Percentiles rank a stretch among this genome's conserved stretches.
Conservation (phyloP, 2,329 filamentous ascomycete genomes). For the Endothia cerciana region DNA sequence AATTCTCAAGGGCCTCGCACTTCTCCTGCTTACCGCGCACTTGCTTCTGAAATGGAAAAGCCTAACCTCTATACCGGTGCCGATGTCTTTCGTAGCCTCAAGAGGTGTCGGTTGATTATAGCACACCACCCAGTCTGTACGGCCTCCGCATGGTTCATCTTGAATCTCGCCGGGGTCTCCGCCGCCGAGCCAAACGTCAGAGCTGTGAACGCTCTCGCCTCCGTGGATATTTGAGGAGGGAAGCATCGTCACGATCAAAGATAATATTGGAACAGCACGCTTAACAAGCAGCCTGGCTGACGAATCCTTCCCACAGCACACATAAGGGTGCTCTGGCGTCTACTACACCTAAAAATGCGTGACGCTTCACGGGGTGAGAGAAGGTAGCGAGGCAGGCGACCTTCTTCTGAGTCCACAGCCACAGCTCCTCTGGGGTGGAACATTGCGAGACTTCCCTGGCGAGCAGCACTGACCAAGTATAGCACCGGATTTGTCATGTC, state of each 20-base stretch:
- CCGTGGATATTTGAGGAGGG: background rate
- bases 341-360: no score
- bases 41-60: background rate
- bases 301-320: no score
- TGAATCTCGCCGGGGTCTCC: background rate
- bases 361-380: no score
- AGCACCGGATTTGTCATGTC: no score
- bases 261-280: background rate
- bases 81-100: background rate
- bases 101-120: background rate
- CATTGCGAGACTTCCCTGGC: no score
- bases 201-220: background rate
- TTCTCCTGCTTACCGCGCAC: background rate
- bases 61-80: background rate
- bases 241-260: background rate
- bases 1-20: background rate
- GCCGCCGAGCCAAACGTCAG: background rate
- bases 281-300: no score
- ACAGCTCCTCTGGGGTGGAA: no score
- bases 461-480: no score
- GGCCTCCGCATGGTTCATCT: background rate
- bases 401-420: no score
- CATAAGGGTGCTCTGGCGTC: no score
- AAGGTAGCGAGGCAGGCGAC: no score
- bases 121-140: background rate